These are phyloP conservation scores for Luffa aegyptiaca DNA, from an alignment of 306 rosid genomes.

Conservation along the genomic window DNA sequence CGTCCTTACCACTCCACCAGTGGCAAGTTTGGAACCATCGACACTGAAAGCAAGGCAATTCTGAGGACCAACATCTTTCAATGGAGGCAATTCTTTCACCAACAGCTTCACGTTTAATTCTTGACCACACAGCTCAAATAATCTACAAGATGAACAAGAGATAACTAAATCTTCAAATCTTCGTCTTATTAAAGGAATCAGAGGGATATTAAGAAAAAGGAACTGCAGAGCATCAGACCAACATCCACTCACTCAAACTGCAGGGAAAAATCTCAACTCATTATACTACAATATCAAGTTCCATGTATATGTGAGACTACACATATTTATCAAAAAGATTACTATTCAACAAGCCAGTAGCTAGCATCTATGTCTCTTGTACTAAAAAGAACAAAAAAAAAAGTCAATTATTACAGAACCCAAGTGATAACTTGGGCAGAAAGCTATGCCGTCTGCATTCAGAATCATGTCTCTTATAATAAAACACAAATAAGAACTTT, in stretches of 20 bases:
- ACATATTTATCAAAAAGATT: not conserved
- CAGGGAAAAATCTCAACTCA: not conserved
- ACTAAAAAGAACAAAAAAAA: not conserved
- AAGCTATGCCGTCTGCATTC: not conserved
- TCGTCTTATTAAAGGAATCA: not conserved
- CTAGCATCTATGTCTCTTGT: not conserved
- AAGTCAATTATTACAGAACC: not conserved
- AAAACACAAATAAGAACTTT: not conserved
- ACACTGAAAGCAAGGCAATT: constrained; percentile 71
- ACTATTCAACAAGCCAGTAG: not conserved
- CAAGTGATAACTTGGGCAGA: not conserved
- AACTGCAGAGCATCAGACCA: not conserved
- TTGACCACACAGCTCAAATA: constrained; percentile 47
- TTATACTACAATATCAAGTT: not conserved
- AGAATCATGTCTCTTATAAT: not conserved
- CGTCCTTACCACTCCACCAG: constrained; percentile 70
- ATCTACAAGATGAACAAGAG: constrained; percentile 29
- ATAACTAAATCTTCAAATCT: not conserved
- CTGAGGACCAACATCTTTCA: constrained; percentile 52
- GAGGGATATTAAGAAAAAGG: not conserved
- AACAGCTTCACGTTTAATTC: constrained; percentile 50
- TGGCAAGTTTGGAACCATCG: constrained; percentile 88
- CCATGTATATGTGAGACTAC: not conserved
- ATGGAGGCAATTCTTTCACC: constrained; percentile 48
- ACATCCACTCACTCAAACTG: not conserved